Evolutionary conservation across 2,329 filamentous ascomycete species (phyloP), one percentile per base, ranked within the genome.

Genomic region (Pseudocercospora cruenta): DNA sequence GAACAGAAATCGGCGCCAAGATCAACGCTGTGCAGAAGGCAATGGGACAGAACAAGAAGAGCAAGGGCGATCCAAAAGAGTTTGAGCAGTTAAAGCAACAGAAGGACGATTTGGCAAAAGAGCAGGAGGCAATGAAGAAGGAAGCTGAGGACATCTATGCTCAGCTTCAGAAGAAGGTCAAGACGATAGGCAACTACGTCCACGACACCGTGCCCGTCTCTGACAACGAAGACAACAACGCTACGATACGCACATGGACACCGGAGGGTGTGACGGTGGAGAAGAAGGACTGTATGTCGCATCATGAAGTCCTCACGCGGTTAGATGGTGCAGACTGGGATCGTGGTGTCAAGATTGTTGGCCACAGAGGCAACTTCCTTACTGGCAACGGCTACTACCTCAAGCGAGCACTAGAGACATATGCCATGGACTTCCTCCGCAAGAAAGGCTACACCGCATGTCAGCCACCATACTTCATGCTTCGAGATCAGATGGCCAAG

Each of bases 401-500:
- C 70, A 97, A 97, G 81, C 90, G 95, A 78, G 95, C 95, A 1
- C 86, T 99, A 60, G 90, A 97, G 80, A 97, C 97, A 82, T 99
- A 98, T 78, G 94, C 94, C 61, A 84, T 97, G 57, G 91, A 96
- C 76, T 98, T 96, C 79, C 88, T 98, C 63, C 88, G 88, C 79
- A 84, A 87, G 74, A 91, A 90, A 79, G 93, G 91, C 60, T 80
- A 80, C 72, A 77, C 71, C 60, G 75, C 79, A 28, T 80, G 78
- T 63, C 92, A 95, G 76, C 91, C 94, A 1, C 94, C 94, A 1
- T 93, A 93, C 77, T 96, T 99, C 84, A 97, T 98, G 92, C 87
- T 94, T 69, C 91, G 92, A 80, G 92, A 96, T 59, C 90, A 93
- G 79, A 99, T 99, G 95, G 94, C 91, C 67, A 98, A 98, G 85